These are phyloP conservation scores for Cucurbita ficifolia DNA, from an alignment of 306 rosid species.

Conservation along the genomic window DNA sequence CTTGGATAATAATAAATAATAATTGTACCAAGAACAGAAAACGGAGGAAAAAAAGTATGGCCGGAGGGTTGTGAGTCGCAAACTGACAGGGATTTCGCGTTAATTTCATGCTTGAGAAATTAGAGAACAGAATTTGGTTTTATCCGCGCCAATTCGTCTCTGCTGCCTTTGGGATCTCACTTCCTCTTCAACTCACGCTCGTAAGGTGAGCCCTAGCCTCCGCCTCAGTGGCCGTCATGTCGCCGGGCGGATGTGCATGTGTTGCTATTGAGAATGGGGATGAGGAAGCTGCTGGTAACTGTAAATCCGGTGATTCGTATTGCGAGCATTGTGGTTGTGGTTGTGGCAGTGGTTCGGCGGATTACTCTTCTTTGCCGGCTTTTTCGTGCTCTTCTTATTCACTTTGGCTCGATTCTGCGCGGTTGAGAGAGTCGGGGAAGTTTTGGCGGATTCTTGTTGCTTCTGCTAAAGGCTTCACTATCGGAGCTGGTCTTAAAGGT, in stretches of 20 bases:
- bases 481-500: slow-evolving; percentile 91
- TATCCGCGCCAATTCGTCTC: background rate
- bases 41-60: background rate
- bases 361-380: slow-evolving; percentile 11
- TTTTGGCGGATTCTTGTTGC: slow-evolving; percentile 47
- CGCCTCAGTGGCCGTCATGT: slow-evolving; percentile 23
- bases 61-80: too few species aligned
- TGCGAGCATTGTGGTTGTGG: slow-evolving; percentile 22
- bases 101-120: background rate
- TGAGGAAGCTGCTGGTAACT: slow-evolving; percentile 6
- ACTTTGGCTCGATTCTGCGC: slow-evolving; percentile 14
- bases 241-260: slow-evolving; percentile 22
- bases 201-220: background rate
- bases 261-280: background rate
- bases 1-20: too few species aligned
- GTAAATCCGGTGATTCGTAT: slow-evolving; percentile 5
- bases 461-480: slow-evolving; percentile 73
- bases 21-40: background rate
- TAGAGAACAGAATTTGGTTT: background rate
- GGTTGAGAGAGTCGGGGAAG: slow-evolving; percentile 40
- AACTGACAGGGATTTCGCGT: background rate
- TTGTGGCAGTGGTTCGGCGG: slow-evolving; percentile 14
- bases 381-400: slow-evolving; percentile 15
- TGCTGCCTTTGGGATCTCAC: background rate
- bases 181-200: background rate